phyloP scores from a whole-genome alignment of 306 rosid genomes.

The Astragalus membranaceus region DNA sequence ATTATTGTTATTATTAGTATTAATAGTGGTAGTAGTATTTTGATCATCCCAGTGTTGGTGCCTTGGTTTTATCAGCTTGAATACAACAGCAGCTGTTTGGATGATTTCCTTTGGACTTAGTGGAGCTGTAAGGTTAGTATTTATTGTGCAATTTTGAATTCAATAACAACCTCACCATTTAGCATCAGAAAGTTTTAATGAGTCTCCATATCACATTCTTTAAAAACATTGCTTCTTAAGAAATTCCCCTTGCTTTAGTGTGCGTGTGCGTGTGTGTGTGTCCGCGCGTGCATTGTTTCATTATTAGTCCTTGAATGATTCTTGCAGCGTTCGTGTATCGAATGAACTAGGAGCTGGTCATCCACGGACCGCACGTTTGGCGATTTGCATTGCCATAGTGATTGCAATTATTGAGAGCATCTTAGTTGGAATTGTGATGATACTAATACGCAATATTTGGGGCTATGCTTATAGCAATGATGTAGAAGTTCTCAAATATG shows the following conservation, averaged over 20 bases:
- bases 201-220: no score
- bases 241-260: not conserved
- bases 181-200: not conserved
- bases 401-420: constrained; percentile 13
- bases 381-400: constrained; percentile 21
- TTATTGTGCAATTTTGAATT: constrained; percentile 8
- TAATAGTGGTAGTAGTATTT: not conserved
- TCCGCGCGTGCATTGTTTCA: no score
- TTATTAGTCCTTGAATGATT: not conserved
- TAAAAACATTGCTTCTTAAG: not conserved
- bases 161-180: not conserved
- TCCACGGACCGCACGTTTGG: constrained; percentile 29
- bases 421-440: constrained; percentile 30
- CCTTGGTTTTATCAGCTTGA: constrained; percentile 38
- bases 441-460: not conserved
- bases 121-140: constrained; percentile 59
- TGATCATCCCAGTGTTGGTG: not conserved
- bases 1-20: no score
- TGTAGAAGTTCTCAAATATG: constrained; percentile 45
- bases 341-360: constrained; percentile 40
- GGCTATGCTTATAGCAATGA: constrained; percentile 41
- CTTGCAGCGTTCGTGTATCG: constrained; percentile 42
- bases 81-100: constrained; percentile 46
- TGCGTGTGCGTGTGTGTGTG: not conserved
- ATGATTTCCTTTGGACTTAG: constrained; percentile 72